Evolutionary conservation across 371 early-diverging fungal genomes (phyloP).

Genomic region (Batkoa obscura): DNA sequence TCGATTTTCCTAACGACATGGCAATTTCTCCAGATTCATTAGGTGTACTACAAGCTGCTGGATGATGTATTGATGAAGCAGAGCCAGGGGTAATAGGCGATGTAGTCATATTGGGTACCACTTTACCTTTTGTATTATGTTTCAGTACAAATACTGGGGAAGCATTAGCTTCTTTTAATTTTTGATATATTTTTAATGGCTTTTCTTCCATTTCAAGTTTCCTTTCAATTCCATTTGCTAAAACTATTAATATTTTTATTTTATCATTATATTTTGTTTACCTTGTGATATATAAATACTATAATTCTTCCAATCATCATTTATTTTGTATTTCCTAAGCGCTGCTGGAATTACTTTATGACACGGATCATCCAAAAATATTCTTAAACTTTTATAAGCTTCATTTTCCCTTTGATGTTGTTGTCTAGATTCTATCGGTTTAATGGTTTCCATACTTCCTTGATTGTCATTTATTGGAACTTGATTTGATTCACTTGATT

Average conservation of each 20-base stretch:
- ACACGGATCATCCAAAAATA: slow-evolving; percentile 65
- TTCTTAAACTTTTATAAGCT: slow-evolving; percentile 69
- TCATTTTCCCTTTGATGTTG: slow-evolving; percentile 30
- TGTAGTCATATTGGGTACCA: neutral
- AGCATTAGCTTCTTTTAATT: slow-evolving; percentile 52
- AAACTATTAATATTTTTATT: slow-evolving; percentile 6
- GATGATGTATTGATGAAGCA: too few relatives aligned
- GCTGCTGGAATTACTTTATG: slow-evolving; percentile 68
- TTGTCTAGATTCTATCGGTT: neutral
- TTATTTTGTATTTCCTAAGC: slow-evolving; percentile 77
- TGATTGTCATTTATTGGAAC: too few relatives aligned
- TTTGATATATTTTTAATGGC: slow-evolving; percentile 56
- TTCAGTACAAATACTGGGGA: slow-evolving; percentile 60
- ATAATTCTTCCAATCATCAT: slow-evolving; percentile 74
- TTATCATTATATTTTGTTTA: slow-evolving; percentile 14
- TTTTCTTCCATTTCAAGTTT: slow-evolving; percentile 43
- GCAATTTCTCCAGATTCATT: too few relatives aligned
- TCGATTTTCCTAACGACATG: too few relatives aligned
- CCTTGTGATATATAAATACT: slow-evolving; percentile 56
- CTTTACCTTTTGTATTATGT: slow-evolving; percentile 41
- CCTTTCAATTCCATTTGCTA: neutral
- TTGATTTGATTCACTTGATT: neutral
- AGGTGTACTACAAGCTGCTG: too few relatives aligned
- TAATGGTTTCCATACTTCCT: neutral
- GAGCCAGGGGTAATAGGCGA: too few relatives aligned